Conservation (phyloP, 202 grass and related monocot species). For the Thinopyrum obtusiflorum region DNA sequence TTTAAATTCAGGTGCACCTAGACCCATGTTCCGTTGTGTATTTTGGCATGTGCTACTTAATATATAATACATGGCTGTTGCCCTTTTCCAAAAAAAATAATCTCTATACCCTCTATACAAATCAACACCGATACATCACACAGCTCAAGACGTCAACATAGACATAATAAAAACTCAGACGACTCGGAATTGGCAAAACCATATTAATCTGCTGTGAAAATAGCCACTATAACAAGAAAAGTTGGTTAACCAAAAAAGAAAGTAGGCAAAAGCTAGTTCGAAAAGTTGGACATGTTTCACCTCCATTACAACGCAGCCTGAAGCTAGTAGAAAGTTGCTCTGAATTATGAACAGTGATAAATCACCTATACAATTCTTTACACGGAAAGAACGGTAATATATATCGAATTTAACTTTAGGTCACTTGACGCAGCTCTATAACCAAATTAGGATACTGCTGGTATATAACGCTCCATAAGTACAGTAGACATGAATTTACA, state of each 20-base stretch:
- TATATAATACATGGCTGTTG: too few relatives aligned
- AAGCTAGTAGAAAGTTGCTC: not conserved
- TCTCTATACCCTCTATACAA: not conserved
- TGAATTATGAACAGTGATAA: not conserved
- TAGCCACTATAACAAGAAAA: not conserved
- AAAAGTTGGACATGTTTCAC: not conserved
- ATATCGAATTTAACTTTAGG: conserved; percentile 9
- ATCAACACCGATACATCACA: not conserved
- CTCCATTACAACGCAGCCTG: not conserved
- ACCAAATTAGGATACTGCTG: not conserved
- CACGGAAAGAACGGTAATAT: not conserved
- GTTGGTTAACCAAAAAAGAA: not conserved
- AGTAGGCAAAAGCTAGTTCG: not conserved
- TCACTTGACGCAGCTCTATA: not conserved
- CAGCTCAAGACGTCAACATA: too few relatives aligned
- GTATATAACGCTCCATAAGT: not conserved
- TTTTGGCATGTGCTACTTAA: too few relatives aligned
- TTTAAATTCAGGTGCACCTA: too few relatives aligned
- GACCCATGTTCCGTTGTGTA: too few relatives aligned
- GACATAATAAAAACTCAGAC: not conserved
- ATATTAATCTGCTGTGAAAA: not conserved
- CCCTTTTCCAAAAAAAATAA: too few relatives aligned
- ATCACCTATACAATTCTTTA: conserved; percentile 27
- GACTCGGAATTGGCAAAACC: not conserved
- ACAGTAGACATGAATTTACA: conserved; percentile 4